Conservation (phyloP, 2,329 filamentous ascomycete species). For the Coniochaeta hoffmannii region DNA sequence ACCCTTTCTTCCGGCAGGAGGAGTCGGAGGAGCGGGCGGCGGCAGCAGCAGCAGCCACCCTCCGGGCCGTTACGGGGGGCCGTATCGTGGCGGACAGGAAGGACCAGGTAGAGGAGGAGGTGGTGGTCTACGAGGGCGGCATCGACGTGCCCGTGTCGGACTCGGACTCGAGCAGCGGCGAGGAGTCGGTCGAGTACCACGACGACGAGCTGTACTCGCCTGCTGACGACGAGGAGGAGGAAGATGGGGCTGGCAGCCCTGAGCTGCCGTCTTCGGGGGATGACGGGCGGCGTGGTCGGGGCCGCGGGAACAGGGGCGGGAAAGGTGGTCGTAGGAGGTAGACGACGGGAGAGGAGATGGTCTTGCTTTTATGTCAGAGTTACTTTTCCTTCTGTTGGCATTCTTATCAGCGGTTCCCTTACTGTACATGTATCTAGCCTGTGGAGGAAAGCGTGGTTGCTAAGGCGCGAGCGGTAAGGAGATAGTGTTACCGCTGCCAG, state of each 20-base stretch:
- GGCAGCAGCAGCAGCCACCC: no score
- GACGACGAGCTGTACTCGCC: constrained; percentile 1
- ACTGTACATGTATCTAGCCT: no score
- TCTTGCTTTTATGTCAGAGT: not conserved
- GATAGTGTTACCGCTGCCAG: no score
- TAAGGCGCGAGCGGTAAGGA: no score
- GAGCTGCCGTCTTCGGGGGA: not conserved
- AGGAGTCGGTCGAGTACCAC: not conserved
- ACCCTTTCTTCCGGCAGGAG: constrained; percentile 40
- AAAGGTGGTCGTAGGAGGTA: not conserved
- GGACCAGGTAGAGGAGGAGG: not conserved
- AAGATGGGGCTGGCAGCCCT: not conserved
- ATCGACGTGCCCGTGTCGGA: constrained; percentile 1
- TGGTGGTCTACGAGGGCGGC: not conserved
- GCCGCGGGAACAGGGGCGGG: not conserved
- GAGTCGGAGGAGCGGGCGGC: constrained; percentile 2
- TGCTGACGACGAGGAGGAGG: not conserved
- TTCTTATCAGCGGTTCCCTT: no score
- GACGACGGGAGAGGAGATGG: not conserved
- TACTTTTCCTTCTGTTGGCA: not conserved
- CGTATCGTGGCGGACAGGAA: not conserved
- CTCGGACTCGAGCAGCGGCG: not conserved
- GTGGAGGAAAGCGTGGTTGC: not conserved
- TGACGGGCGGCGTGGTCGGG: not conserved
- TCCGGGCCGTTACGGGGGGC: not conserved